These are phyloP conservation scores for Aspergillus funiculosus DNA, from an alignment of 495 filamentous ascomycete species.

Conservation along the genomic window DNA sequence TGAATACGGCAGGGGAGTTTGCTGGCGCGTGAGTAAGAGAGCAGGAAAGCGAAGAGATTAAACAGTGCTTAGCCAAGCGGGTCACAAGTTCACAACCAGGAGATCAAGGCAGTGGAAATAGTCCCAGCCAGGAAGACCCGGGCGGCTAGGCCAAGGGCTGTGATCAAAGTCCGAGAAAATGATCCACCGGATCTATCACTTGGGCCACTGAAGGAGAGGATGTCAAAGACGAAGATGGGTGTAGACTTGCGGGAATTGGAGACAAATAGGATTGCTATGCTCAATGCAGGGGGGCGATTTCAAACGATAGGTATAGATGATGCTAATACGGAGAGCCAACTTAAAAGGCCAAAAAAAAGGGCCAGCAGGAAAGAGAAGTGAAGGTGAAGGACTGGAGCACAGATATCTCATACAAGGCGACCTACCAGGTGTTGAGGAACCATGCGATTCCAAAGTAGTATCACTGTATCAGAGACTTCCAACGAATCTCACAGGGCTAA, in stretches of 20 bases:
- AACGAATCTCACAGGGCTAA: constrained; percentile 8
- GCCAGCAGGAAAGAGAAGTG: constrained; percentile 8
- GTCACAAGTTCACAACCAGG: constrained; percentile 17
- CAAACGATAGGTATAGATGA: constrained; percentile 21
- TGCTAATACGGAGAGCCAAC: constrained; percentile 21
- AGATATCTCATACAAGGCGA: constrained; percentile 19
- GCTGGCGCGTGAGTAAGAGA: constrained; percentile 16
- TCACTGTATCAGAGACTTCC: constrained; percentile 13
- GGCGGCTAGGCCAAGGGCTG: constrained; percentile 14
- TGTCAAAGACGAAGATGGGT: constrained; percentile 15
- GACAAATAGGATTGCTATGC: constrained; percentile 14
- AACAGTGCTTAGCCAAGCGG: constrained; percentile 24
- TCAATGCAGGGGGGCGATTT: constrained; percentile 16
- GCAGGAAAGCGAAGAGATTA: constrained; percentile 24
- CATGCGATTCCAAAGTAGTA: not conserved
- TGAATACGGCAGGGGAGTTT: constrained; percentile 15
- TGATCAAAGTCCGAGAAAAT: constrained; percentile 17
- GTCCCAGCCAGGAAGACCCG: constrained; percentile 11
- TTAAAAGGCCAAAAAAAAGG: constrained; percentile 16
- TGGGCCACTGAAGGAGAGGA: constrained; percentile 16
- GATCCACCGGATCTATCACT: constrained; percentile 24
- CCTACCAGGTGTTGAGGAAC: too few relatives aligned
- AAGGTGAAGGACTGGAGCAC: constrained; percentile 14
- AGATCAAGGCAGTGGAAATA: constrained; percentile 22
- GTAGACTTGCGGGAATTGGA: constrained; percentile 8